Evolutionary conservation across 495 filamentous ascomycete genomes (phyloP).

Genomic region (Hypoxylon lenormandii): DNA sequence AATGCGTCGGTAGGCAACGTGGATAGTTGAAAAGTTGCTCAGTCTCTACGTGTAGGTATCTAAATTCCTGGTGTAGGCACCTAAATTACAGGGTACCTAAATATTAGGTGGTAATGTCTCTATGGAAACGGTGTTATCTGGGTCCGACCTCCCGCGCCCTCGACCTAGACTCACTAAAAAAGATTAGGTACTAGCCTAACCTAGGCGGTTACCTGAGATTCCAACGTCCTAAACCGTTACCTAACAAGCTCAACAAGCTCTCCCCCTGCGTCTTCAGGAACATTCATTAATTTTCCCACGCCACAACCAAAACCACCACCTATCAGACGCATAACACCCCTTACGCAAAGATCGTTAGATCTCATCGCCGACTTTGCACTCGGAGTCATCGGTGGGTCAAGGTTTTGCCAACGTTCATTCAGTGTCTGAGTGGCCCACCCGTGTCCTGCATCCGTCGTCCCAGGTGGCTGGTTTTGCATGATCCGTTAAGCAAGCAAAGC

Average conservation of each 20-base stretch:
- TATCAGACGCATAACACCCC: neutral
- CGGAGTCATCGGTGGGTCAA: neutral
- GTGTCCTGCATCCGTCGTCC: conserved; percentile 2
- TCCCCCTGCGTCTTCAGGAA: conserved; percentile 24
- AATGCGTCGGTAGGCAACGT: too few relatives aligned
- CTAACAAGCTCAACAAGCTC: conserved; percentile 12
- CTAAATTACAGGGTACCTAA: neutral
- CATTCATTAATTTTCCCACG: conserved; percentile 3
- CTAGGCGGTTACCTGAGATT: conserved; percentile 21
- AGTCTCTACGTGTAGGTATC: too few relatives aligned
- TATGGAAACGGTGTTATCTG: conserved; percentile 26
- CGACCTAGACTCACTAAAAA: conserved; percentile 32
- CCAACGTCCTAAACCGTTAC: conserved; percentile 6
- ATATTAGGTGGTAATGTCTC: conserved; percentile 7
- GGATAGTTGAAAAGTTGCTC: neutral
- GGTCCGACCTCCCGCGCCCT: conserved; percentile 31
- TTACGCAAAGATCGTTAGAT: conserved; percentile 13
- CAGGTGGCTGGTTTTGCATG: conserved; percentile 30
- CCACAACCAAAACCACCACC: conserved; percentile 2
- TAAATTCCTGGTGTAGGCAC: too few relatives aligned
- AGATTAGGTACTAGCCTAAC: conserved; percentile 28
- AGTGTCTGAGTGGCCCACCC: neutral
- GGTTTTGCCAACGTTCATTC: neutral
- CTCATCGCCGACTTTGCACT: neutral
- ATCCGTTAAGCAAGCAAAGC: conserved; percentile 16